Evolutionary conservation across 371 early-diverging fungal species (phyloP).

Genomic region (Syncephalis plumigaleata): DNA sequence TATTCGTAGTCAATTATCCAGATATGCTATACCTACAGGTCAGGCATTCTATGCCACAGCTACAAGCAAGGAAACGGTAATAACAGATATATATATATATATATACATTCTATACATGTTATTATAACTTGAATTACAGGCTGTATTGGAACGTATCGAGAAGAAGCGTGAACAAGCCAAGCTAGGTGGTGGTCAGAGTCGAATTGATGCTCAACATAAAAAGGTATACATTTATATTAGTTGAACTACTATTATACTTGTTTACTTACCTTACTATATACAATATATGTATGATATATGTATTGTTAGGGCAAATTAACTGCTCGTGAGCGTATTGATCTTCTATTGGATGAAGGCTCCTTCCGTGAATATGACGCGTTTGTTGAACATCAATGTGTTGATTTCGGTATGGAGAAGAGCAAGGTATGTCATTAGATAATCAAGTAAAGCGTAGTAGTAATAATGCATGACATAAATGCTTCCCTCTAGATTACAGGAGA

Average conservation of each 20-base stretch:
- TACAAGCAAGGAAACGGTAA: too few relatives aligned
- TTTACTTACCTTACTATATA: background rate
- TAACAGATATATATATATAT: too few relatives aligned
- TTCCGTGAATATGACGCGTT: conserved; percentile 91
- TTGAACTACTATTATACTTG: background rate
- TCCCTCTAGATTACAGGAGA: conserved; percentile 61
- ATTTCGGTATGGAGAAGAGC: conserved; percentile 81
- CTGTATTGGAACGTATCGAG: conserved; percentile 21
- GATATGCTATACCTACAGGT: too few relatives aligned
- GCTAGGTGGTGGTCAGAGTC: conserved; percentile 68
- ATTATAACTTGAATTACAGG: background rate
- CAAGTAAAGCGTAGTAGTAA: too few relatives aligned
- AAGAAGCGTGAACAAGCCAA: conserved; percentile 54
- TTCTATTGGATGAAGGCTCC: conserved; percentile 70
- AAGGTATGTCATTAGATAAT: conserved; percentile 20
- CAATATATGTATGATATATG: background rate
- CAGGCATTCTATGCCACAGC: too few relatives aligned
- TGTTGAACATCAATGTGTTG: conserved; percentile 86
- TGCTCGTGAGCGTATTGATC: conserved; percentile 79
- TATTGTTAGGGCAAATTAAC: conserved; percentile 77
- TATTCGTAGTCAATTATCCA: too few relatives aligned
- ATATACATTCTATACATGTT: too few relatives aligned
- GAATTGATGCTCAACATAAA: conserved; percentile 76
- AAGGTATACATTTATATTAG: conserved; percentile 31
- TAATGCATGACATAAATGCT: background rate